Evolutionary conservation across 73 alveolate genomes (phyloP), one percentile per base, ranked within the genome.

Genomic region (Blepharisma stoltei): DNA sequence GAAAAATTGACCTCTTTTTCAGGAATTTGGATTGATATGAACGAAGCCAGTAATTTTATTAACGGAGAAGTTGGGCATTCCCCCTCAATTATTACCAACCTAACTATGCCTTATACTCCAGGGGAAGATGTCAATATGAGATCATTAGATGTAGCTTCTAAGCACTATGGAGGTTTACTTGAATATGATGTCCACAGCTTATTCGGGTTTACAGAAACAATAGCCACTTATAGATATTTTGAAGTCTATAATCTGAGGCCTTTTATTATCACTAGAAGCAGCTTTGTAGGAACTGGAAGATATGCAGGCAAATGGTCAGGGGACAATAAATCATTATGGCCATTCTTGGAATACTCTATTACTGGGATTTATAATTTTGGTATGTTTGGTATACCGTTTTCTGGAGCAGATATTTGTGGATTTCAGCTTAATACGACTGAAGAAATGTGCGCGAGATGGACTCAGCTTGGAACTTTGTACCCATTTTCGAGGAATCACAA

Each of bases 321-420:
- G 38, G 98, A 94, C 83, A 92, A 94, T 81, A 81, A 73, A 53
- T 71, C 97, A 6, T 81, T 87, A 37, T 88, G 81, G 85, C 89
- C 76, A 37, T 92, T 83, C 85, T 80, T 96, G 96, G 87, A 83
- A 71, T 78, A 83, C 82, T 90, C 98, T 9, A 89, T 96, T 60
- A 80, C 95, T 55, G 94, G 96, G 38, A 89, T 96, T 70, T 87
- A 94, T 84, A 90, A 93, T 81, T 94, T 90, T 90, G 89, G 93
- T 49, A 85, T 96, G 83, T 96, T 94, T 82, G 99, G 99, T 9
- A 88, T 93, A 46, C 98, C 99, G 18, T 86, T 90, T 54, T 85
- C 80, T 20, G 99, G 99, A 8, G 98, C 95, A 71, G 98, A 96
- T 73, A 93, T 94, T 68, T 96, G 99, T 78, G 99, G 99, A 6